phyloP scores from a whole-genome alignment of 345 rosid genomes.

The Salix purpurea region DNA sequence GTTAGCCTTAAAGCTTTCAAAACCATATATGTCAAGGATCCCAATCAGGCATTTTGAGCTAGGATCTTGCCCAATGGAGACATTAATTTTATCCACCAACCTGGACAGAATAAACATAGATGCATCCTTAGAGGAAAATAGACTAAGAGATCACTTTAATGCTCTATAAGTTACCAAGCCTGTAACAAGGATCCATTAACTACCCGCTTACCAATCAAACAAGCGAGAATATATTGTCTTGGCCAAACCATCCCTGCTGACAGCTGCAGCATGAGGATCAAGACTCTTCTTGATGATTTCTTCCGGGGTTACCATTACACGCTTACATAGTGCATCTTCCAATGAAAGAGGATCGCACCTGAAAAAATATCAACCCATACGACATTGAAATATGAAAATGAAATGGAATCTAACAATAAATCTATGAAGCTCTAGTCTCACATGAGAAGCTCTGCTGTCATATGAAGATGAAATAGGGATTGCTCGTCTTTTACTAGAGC shows the following conservation, averaged over 20 bases:
- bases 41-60: constrained; percentile 64
- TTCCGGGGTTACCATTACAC: constrained; percentile 79
- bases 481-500: constrained; percentile 56
- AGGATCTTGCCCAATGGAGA: constrained; percentile 30
- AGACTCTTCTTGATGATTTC: constrained; percentile 80
- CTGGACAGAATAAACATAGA: constrained; percentile 34
- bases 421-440: constrained; percentile 20
- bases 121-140: not conserved
- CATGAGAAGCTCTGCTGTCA: constrained; percentile 80
- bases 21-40: constrained; percentile 88
- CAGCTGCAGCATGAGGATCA: constrained; percentile 63
- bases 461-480: constrained; percentile 69
- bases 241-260: constrained; percentile 89
- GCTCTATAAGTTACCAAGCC: not conserved
- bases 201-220: constrained; percentile 66
- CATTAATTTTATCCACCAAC: constrained; percentile 57
- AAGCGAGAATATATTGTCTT: constrained; percentile 81
- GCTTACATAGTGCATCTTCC: constrained; percentile 76
- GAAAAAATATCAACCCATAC: constrained; percentile 15
- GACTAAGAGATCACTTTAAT: not conserved
- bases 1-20: constrained; percentile 79
- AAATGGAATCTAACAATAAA: constrained; percentile 16
- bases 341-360: constrained; percentile 71
- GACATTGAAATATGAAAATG: not conserved
- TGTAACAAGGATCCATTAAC: not conserved